These are phyloP conservation scores for Allium fistulosum DNA, from an alignment of 106 monocot genomes.

Conservation along the genomic window DNA sequence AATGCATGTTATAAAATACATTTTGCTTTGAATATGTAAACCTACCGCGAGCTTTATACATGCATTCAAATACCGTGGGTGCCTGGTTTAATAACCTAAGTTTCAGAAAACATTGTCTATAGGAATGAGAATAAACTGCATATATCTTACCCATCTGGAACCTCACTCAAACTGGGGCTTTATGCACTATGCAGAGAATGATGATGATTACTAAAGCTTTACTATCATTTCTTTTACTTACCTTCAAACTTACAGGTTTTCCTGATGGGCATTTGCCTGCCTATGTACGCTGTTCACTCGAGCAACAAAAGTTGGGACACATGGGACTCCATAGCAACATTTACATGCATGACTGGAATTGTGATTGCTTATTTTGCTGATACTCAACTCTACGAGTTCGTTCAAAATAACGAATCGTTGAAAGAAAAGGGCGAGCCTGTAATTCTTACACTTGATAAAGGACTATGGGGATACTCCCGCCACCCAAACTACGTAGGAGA, in stretches of 20 bases:
- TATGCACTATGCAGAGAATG: no score
- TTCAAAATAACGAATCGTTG: slow-evolving; percentile 42
- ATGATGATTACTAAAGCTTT: no score
- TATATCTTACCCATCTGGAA: no score
- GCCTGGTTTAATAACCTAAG: no score
- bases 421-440: slow-evolving; percentile 28
- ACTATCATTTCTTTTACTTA: background rate
- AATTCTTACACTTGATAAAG: slow-evolving; percentile 54
- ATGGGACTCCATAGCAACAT: slow-evolving; percentile 44
- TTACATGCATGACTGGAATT: slow-evolving; percentile 56
- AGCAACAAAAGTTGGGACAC: slow-evolving; percentile 41
- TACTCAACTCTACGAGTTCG: slow-evolving; percentile 71
- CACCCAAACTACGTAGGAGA: slow-evolving; percentile 97
- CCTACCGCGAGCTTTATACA: no score
- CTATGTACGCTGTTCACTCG: slow-evolving; percentile 77
- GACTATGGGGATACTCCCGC: slow-evolving; percentile 87
- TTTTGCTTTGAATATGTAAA: no score
- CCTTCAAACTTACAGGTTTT: slow-evolving; percentile 42
- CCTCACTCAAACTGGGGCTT: no score
- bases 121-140: no score
- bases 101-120: no score
- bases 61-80: no score
- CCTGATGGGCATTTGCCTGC: slow-evolving; percentile 87
- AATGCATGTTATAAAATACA: no score
- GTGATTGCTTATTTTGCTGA: slow-evolving; percentile 75